Evolutionary conservation across 1,284 basidiomycete species (phyloP).

Genomic region (Schizophyllum amplum): DNA sequence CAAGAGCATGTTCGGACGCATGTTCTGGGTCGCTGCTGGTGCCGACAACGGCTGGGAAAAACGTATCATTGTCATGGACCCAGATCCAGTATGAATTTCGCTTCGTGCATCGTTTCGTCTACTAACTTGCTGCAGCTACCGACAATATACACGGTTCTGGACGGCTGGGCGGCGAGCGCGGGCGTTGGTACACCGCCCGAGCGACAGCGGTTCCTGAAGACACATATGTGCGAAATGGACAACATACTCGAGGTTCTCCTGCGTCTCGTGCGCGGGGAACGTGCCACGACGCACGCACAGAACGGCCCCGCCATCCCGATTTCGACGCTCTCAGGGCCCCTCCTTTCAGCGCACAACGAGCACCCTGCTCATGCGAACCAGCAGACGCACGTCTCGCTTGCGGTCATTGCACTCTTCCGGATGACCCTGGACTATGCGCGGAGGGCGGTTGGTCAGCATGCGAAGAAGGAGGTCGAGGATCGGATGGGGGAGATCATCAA

Average conservation of each 20-base stretch:
- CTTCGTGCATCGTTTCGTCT: constrained; percentile 7
- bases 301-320: constrained; percentile 45
- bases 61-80: constrained; percentile 87
- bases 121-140: constrained; percentile 53
- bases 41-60: constrained; percentile 83
- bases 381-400: constrained; percentile 89
- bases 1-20: constrained; percentile 76
- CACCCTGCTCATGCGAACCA: constrained; percentile 76
- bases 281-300: constrained; percentile 64
- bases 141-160: constrained; percentile 83
- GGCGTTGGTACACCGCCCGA: constrained; percentile 67
- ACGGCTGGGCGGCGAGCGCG: constrained; percentile 81
- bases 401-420: constrained; percentile 84
- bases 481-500: constrained; percentile 84
- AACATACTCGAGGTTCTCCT: constrained; percentile 88
- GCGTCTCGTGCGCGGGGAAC: constrained; percentile 82
- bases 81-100: constrained; percentile 75
- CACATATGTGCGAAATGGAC: constrained; percentile 78
- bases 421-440: constrained; percentile 76
- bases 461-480: constrained; percentile 65
- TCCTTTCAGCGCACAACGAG: constrained; percentile 60
- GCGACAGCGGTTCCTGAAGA: constrained; percentile 80
- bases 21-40: constrained; percentile 71
- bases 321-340: constrained; percentile 51
- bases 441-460: constrained; percentile 59